Evolutionary conservation across 306 rosid genomes (phyloP).

Genomic region (Sechiopsis laciniata): DNA sequence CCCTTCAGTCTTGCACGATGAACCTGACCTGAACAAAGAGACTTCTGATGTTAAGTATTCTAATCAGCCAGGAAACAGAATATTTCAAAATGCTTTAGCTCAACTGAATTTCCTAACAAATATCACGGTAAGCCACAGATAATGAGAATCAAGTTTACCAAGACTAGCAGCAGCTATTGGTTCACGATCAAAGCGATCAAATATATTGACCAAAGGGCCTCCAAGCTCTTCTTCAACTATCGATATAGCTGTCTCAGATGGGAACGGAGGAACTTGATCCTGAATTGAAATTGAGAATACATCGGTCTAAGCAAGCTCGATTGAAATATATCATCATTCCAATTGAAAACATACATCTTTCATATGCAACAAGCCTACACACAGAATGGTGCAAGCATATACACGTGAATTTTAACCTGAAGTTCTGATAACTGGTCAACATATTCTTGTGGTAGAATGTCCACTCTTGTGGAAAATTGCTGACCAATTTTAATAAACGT

Average conservation of each 20-base stretch:
- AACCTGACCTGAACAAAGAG: conserved; percentile 80
- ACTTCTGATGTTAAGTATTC: background rate
- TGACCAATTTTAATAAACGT: conserved; percentile 98
- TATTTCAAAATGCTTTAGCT: conserved; percentile 14
- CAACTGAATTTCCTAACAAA: background rate
- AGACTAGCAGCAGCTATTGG: conserved; percentile 99
- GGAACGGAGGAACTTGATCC: conserved; percentile 99
- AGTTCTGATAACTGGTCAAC: conserved; percentile 95
- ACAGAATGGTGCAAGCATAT: conserved; percentile 4
- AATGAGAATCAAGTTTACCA: conserved; percentile 45
- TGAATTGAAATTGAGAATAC: conserved; percentile 32
- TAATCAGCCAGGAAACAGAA: conserved; percentile 11
- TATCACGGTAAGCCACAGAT: conserved; percentile 8
- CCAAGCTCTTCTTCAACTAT: conserved; percentile 93
- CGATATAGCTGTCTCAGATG: conserved; percentile 76
- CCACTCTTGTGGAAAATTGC: conserved; percentile 98
- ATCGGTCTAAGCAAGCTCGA: conserved; percentile 26
- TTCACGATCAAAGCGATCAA: conserved; percentile 84
- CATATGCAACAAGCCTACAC: conserved; percentile 7
- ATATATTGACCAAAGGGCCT: conserved; percentile 51
- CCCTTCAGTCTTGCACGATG: conserved; percentile 91
- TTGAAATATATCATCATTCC: conserved; percentile 6
- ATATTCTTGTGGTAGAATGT: conserved; percentile 94
- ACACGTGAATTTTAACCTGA: conserved; percentile 56
- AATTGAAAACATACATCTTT: background rate